Conservation (phyloP, 768 basidiomycete species). For the Suillus hirtellus region DNA sequence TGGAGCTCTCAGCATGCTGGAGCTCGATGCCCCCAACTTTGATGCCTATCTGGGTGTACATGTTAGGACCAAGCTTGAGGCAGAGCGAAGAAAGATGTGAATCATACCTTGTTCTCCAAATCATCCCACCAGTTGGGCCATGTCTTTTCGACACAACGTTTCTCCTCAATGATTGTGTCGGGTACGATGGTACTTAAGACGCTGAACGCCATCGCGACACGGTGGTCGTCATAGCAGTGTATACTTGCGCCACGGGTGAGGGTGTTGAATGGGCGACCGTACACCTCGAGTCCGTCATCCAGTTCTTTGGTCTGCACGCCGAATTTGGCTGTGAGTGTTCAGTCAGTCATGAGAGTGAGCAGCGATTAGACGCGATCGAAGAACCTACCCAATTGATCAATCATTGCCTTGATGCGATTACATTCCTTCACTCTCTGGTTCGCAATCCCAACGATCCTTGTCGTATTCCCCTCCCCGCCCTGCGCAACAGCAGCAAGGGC, state of each 20-base stretch:
- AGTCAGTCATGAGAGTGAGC: not conserved
- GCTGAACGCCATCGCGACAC: constrained; percentile 98
- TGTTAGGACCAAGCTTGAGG: not conserved
- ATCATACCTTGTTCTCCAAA: constrained; percentile 82
- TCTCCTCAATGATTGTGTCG: constrained; percentile 88
- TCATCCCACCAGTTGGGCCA: constrained; percentile 99
- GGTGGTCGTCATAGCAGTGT: constrained; percentile 97
- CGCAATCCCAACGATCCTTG: constrained; percentile 91
- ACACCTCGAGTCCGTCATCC: constrained; percentile 89
- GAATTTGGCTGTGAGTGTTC: constrained; percentile 73
- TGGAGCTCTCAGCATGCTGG: constrained; percentile 33
- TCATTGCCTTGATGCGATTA: constrained; percentile 95
- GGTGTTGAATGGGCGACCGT: constrained; percentile 66
- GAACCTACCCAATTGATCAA: constrained; percentile 81
- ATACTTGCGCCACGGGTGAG: constrained; percentile 74
- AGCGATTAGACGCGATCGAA: not conserved
- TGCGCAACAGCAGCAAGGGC: constrained; percentile 87
- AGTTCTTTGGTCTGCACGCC: constrained; percentile 91
- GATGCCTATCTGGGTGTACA: constrained; percentile 72
- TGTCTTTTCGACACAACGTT: constrained; percentile 98
- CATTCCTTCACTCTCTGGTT: constrained; percentile 99
- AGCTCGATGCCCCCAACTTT: constrained; percentile 85
- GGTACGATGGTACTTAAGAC: constrained; percentile 76
- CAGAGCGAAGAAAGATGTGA: not conserved
- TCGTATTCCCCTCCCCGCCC: constrained; percentile 55